Conservation (phyloP, 805 yeast genomes). For the Yarrowia phangngaensis region DNA sequence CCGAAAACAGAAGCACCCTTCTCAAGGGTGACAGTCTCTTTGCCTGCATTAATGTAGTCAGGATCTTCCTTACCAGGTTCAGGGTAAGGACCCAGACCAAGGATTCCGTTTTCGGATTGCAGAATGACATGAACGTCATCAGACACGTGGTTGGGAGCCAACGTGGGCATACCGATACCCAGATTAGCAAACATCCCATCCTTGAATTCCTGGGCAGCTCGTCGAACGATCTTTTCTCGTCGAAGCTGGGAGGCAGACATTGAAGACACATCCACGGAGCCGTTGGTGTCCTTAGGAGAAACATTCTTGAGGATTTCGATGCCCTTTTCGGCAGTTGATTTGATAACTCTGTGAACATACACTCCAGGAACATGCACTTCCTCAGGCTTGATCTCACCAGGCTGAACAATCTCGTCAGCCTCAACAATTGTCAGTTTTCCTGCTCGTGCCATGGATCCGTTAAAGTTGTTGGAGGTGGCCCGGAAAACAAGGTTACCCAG, state of each 20-base stretch:
- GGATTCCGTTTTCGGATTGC: constrained; percentile 50
- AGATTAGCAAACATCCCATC: constrained; percentile 47
- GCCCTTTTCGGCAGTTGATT: constrained; percentile 45
- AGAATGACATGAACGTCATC: constrained; percentile 42
- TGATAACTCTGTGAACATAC: constrained; percentile 44
- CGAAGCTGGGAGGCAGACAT: constrained; percentile 12
- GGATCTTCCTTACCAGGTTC: constrained; percentile 45
- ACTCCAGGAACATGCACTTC: constrained; percentile 49
- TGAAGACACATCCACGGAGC: constrained; percentile 2
- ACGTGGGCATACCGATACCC: constrained; percentile 52
- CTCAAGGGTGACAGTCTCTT: constrained; percentile 48
- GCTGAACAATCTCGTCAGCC: constrained; percentile 49
- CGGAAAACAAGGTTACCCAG: constrained; percentile 49
- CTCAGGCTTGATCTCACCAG: constrained; percentile 46
- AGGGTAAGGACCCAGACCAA: constrained; percentile 51
- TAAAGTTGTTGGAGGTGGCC: constrained; percentile 49
- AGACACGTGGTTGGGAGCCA: constrained; percentile 46
- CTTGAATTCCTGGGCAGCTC: constrained; percentile 48
- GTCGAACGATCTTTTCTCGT: constrained; percentile 42
- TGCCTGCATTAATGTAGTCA: constrained; percentile 51
- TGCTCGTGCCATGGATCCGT: constrained; percentile 46
- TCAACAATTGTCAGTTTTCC: constrained; percentile 49
- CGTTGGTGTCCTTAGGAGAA: constrained; percentile 25
- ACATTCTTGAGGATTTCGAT: constrained; percentile 41
- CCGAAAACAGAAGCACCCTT: constrained; percentile 50